Percentiles rank a stretch among this genome's conserved stretches.
These are phyloP conservation scores for Panus rudis DNA, from an alignment of 768 basidiomycete species.

Conservation along the genomic window DNA sequence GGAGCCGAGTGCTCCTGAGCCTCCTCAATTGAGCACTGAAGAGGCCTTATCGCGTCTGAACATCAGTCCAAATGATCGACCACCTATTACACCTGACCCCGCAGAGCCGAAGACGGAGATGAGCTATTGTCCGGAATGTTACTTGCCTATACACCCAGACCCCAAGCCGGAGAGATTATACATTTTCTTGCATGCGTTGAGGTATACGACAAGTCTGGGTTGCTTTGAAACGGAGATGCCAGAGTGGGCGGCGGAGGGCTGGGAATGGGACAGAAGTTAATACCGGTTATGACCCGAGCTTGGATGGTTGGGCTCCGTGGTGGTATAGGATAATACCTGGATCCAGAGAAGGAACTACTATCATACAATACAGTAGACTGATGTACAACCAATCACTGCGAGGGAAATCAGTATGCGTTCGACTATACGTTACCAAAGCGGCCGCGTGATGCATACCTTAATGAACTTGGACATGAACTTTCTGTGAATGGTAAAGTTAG, in stretches of 20 bases:
- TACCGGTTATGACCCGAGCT: too few relatives aligned
- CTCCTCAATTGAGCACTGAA: constrained; percentile 36
- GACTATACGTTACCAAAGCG: too few relatives aligned
- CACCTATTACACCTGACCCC: background rate
- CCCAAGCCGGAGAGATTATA: constrained; percentile 88
- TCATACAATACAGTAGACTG: too few relatives aligned
- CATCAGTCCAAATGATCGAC: background rate
- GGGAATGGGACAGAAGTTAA: constrained; percentile 46
- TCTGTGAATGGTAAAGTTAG: too few relatives aligned
- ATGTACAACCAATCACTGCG: too few relatives aligned
- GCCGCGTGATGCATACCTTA: too few relatives aligned
- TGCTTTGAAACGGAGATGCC: constrained; percentile 83
- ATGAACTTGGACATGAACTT: constrained; percentile 93
- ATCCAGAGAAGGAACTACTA: too few relatives aligned
- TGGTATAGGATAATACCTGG: too few relatives aligned
- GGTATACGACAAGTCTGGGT: constrained; percentile 79
- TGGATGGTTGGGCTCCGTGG: too few relatives aligned
- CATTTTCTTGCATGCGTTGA: constrained; percentile 91
- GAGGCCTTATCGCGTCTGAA: constrained; percentile 38
- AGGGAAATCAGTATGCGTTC: too few relatives aligned
- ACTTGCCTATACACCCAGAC: constrained; percentile 87
- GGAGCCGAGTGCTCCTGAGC: constrained; percentile 2
- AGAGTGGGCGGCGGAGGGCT: constrained; percentile 76
- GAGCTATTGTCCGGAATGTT: constrained; percentile 84
- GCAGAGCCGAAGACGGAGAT: constrained; percentile 18